phyloP scores from a whole-genome alignment of 768 basidiomycete species.

The Fibroporia radiculosa region DNA sequence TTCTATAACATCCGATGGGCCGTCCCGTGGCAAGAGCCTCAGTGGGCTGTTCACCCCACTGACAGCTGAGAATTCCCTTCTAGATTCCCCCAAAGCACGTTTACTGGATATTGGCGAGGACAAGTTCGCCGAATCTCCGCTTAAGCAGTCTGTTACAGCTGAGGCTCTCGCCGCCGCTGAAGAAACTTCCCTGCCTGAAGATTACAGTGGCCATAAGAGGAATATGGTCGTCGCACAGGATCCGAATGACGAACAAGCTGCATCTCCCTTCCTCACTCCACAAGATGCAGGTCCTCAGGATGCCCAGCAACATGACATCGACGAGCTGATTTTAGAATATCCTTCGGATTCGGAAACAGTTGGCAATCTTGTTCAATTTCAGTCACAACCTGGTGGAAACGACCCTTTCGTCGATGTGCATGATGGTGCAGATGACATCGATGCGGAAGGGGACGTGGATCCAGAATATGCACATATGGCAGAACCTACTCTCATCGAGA shows the following conservation, averaged over 20 bases:
- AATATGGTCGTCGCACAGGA: no score
- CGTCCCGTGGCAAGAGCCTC: slow-evolving; percentile 3
- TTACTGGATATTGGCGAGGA: slow-evolving; percentile 5
- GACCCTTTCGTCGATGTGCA: not conserved
- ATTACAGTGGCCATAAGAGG: no score
- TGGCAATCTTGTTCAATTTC: not conserved
- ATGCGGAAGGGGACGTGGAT: slow-evolving; percentile 16
- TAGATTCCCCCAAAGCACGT: slow-evolving; percentile 20
- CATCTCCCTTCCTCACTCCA: no score
- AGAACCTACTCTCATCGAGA: no score
- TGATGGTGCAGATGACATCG: slow-evolving; percentile 2
- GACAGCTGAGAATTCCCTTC: slow-evolving; percentile 30
- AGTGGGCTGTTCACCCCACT: slow-evolving; percentile 34
- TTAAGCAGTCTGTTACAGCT: not conserved
- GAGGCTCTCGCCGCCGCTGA: no score
- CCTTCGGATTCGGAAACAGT: not conserved
- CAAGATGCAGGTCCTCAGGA: no score
- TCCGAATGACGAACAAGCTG: no score
- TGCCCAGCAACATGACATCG: no score
- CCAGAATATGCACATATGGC: slow-evolving; percentile 14
- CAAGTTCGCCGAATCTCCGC: slow-evolving; percentile 1
- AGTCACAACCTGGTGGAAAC: not conserved
- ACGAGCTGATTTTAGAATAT: slow-evolving; percentile 1
- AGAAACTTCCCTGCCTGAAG: no score
- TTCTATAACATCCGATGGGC: not conserved